phyloP scores from a whole-genome alignment of 345 rosid genomes.

The Rhizophora mangle region DNA sequence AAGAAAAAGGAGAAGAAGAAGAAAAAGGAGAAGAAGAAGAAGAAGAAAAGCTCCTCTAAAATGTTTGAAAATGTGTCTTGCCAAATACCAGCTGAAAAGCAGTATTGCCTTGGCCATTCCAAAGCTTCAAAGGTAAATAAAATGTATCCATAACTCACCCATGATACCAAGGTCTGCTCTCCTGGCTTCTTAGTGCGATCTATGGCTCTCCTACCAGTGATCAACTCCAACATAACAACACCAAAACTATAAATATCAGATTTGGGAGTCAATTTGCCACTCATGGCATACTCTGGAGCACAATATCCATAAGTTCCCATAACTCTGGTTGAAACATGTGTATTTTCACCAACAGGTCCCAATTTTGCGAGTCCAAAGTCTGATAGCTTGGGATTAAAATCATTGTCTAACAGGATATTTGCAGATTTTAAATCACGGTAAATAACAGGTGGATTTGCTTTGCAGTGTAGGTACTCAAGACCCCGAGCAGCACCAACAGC shows the following conservation, averaged over 20 bases:
- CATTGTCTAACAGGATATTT: conserved; percentile 74
- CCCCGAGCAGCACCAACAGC: conserved; percentile 92
- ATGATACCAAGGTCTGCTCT: conserved; percentile 76
- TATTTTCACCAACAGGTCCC: conserved; percentile 96
- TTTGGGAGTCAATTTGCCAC: conserved; percentile 85
- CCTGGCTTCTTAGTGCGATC: conserved; percentile 56
- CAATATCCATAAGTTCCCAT: conserved; percentile 99
- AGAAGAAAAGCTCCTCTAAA: too few species aligned
- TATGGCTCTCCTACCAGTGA: conserved; percentile 85
- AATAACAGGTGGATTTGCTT: conserved; percentile 85
- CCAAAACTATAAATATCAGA: conserved; percentile 99
- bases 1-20: too few species aligned
- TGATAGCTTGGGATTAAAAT: conserved; percentile 75
- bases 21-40: too few species aligned
- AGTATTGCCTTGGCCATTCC: too few species aligned
- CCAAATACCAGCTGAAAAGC: too few species aligned
- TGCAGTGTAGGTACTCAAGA: conserved; percentile 87
- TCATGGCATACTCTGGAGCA: conserved; percentile 98
- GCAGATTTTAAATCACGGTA: conserved; percentile 94
- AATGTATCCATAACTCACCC: conserved; percentile 51
- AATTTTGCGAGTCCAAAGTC: conserved; percentile 94
- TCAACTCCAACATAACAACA: conserved; percentile 85
- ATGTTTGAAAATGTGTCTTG: too few species aligned
- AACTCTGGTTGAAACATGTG: conserved; percentile 94
- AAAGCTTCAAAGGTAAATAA: not conserved